A percentile compares a stretch with the other conserved stretches of the same genome.
These are phyloP conservation scores for Fusarium citri DNA, from an alignment of 2,329 filamentous ascomycete species.

Conservation along the genomic window DNA sequence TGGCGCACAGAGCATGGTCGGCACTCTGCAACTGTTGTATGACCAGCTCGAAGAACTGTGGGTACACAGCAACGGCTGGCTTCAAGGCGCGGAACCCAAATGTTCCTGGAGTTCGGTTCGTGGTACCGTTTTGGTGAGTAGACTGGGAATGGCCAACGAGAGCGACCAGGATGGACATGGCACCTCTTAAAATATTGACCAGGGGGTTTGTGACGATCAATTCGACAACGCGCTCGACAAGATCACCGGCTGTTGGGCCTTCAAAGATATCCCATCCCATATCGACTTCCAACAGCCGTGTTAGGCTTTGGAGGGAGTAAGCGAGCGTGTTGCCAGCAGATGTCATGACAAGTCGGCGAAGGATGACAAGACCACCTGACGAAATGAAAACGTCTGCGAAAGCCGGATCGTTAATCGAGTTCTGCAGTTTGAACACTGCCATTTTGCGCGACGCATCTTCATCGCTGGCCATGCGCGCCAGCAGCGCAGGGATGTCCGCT, in stretches of 20 bases:
- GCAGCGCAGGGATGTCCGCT: slow-evolving; percentile 73
- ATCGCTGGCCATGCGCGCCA: slow-evolving; percentile 73
- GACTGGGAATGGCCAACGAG: slow-evolving; percentile 88
- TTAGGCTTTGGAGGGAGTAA: slow-evolving; percentile 91
- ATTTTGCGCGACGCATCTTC: slow-evolving; percentile 96
- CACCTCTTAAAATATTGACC: slow-evolving; percentile 95
- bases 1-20: slow-evolving; percentile 95
- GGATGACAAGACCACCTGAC: slow-evolving; percentile 83
- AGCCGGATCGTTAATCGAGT: slow-evolving; percentile 92
- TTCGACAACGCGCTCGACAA: slow-evolving; percentile 84
- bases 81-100: slow-evolving; percentile 94
- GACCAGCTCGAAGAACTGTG: slow-evolving; percentile 93
- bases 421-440: slow-evolving; percentile 98
- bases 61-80: slow-evolving; percentile 89
- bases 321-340: slow-evolving; percentile 94
- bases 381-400: slow-evolving; percentile 97
- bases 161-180: slow-evolving; percentile 95
- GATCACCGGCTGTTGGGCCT: slow-evolving; percentile 69
- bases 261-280: slow-evolving; percentile 96
- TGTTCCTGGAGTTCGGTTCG: slow-evolving; percentile 62
- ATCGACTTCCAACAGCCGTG: slow-evolving; percentile 89
- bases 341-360: slow-evolving; percentile 85
- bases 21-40: slow-evolving; percentile 92
- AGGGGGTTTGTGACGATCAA: slow-evolving; percentile 94
- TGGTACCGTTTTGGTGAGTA: slow-evolving; percentile 52